phyloP scores from a whole-genome alignment of 1,284 basidiomycete species.

The Cryptococcus maquisensis region DNA sequence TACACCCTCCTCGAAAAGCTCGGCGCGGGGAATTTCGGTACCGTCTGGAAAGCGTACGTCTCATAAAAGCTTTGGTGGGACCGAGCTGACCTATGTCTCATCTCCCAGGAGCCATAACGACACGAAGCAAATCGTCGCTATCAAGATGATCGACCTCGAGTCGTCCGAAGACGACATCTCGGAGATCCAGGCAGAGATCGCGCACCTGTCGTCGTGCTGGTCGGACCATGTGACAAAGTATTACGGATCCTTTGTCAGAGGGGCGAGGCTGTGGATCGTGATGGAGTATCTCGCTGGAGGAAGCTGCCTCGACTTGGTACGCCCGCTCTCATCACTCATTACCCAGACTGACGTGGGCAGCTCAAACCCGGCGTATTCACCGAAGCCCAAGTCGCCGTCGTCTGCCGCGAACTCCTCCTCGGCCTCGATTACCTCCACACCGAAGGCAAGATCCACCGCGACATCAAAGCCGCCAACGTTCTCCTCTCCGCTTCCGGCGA shows the following conservation, averaged over 20 bases:
- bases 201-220: slow-evolving; percentile 89
- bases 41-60: slow-evolving; percentile 82
- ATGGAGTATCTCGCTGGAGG: slow-evolving; percentile 99
- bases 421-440: slow-evolving; percentile 91
- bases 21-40: slow-evolving; percentile 95
- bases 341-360: slow-evolving; percentile 25
- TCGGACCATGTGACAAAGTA: slow-evolving; percentile 94
- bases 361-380: slow-evolving; percentile 86
- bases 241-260: slow-evolving; percentile 93
- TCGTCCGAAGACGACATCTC: slow-evolving; percentile 87
- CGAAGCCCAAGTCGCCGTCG: slow-evolving; percentile 88
- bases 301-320: slow-evolving; percentile 83
- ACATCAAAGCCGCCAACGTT: slow-evolving; percentile 98
- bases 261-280: slow-evolving; percentile 98
- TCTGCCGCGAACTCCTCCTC: slow-evolving; percentile 87
- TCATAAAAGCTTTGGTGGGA: neutral
- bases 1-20: slow-evolving; percentile 93
- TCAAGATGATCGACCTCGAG: slow-evolving; percentile 90
- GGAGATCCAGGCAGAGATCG: slow-evolving; percentile 97
- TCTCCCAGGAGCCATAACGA: slow-evolving; percentile 72
- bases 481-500: slow-evolving; percentile 82
- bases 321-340: slow-evolving; percentile 5
- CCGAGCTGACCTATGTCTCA: slow-evolving; percentile 6
- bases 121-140: slow-evolving; percentile 88
- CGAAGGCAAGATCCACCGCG: slow-evolving; percentile 93